Percentiles rank a stretch among this genome's conserved stretches.
Conservation (phyloP, 2,329 filamentous ascomycete species). For the Lecanicillium sp. region DNA sequence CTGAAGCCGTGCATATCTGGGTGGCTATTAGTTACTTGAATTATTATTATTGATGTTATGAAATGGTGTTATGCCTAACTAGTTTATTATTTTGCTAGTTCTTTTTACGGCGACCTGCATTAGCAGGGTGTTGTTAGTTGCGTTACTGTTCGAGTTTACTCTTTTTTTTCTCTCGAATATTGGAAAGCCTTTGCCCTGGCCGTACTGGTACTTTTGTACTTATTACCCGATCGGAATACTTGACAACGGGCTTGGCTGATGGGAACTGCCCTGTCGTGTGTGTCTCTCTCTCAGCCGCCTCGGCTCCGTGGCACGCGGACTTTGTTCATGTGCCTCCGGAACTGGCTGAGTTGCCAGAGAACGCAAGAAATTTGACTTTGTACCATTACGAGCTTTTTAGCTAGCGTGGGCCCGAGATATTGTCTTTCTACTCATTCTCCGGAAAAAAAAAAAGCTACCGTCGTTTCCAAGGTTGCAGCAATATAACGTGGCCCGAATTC, state of each 20-base stretch:
- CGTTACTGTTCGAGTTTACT: too few species aligned
- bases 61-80: too few species aligned
- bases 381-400: not conserved
- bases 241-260: not conserved
- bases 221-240: constrained; percentile 2
- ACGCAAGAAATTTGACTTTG: not conserved
- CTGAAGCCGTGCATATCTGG: too few species aligned
- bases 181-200: not conserved
- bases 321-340: constrained; percentile 4
- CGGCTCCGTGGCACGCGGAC: constrained; percentile 10
- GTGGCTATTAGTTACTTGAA: not conserved
- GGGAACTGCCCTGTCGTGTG: not conserved
- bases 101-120: too few species aligned
- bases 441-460: too few species aligned
- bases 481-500: not conserved
- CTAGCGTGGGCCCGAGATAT: not conserved
- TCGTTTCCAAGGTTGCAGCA: too few species aligned
- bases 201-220: not conserved
- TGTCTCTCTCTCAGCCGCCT: constrained; percentile 4
- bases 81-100: too few species aligned
- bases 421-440: too few species aligned
- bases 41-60: too few species aligned
- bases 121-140: too few species aligned
- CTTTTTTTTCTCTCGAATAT: not conserved
- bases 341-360: too few species aligned